Conservation (phyloP, 106 monocot species). For the Platanthera guangdongensis region DNA sequence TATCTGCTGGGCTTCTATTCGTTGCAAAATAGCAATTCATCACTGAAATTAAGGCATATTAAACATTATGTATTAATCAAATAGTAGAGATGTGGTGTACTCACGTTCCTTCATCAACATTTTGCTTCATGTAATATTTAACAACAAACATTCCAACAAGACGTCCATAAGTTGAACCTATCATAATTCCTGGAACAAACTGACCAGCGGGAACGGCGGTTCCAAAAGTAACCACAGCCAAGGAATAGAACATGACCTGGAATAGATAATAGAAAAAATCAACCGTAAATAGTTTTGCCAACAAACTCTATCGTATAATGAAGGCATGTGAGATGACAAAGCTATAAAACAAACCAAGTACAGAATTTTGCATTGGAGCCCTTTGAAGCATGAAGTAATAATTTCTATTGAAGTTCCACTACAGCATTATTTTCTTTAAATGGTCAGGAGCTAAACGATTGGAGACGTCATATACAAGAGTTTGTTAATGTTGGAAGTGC, state of each 20-base stretch:
- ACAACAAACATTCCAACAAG: conserved; percentile 98
- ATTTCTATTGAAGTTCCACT: not conserved
- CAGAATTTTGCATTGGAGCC: not conserved
- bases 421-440: not conserved
- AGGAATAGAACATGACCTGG: conserved; percentile 89
- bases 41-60: not conserved
- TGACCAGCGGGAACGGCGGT: conserved; percentile 98
- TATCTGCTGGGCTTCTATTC: not conserved
- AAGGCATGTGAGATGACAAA: not conserved
- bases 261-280: conserved; percentile 7
- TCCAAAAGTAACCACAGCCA: conserved; percentile 95
- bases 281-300: not conserved
- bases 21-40: not conserved
- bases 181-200: conserved; percentile 99
- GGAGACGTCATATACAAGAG: not conserved
- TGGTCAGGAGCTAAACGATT: not conserved
- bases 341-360: not conserved
- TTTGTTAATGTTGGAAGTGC: too few relatives aligned
- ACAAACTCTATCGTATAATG: not conserved
- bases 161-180: conserved; percentile 96
- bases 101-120: conserved; percentile 98
- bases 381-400: not conserved
- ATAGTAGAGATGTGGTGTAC: conserved; percentile 16
- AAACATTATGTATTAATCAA: not conserved
- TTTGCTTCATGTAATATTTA: conserved; percentile 77